These are phyloP conservation scores for Cyamopsis tetragonoloba DNA, from an alignment of 306 rosid genomes.

Conservation along the genomic window DNA sequence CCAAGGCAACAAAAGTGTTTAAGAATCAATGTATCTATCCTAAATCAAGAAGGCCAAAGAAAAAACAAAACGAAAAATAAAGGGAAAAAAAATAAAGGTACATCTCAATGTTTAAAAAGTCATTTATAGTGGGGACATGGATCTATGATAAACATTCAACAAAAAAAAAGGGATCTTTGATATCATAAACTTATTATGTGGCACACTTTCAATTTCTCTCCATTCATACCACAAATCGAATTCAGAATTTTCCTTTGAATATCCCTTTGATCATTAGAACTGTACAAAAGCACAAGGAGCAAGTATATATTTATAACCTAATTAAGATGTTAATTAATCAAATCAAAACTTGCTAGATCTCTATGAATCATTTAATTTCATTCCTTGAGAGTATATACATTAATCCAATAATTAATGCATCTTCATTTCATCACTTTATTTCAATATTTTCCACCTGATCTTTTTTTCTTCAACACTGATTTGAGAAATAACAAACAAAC, in stretches of 20 bases:
- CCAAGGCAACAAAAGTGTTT: not conserved
- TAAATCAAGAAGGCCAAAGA: not conserved
- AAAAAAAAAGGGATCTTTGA: no score
- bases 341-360: not conserved
- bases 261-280: conserved; percentile 29
- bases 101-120: conserved; percentile 1
- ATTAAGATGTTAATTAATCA: conserved; percentile 27
- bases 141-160: conserved; percentile 17
- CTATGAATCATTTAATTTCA: no score
- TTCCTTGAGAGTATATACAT: conserved; percentile 18
- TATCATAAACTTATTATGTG: no score
- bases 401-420: no score
- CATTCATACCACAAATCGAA: conserved; percentile 28
- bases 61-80: no score
- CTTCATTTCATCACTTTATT: no score
- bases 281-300: conserved; percentile 35
- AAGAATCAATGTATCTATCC: not conserved
- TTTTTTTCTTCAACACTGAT: conserved; percentile 52
- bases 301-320: conserved; percentile 31
- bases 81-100: not conserved
- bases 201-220: conserved; percentile 16
- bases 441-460: conserved; percentile 48
- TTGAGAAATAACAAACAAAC: conserved; percentile 59
- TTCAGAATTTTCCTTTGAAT: conserved; percentile 16
- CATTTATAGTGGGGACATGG: conserved; percentile 28